These are phyloP conservation scores for Nowakowskiella sp. DNA, from an alignment of 192 early-diverging fungal genomes.

Conservation along the genomic window DNA sequence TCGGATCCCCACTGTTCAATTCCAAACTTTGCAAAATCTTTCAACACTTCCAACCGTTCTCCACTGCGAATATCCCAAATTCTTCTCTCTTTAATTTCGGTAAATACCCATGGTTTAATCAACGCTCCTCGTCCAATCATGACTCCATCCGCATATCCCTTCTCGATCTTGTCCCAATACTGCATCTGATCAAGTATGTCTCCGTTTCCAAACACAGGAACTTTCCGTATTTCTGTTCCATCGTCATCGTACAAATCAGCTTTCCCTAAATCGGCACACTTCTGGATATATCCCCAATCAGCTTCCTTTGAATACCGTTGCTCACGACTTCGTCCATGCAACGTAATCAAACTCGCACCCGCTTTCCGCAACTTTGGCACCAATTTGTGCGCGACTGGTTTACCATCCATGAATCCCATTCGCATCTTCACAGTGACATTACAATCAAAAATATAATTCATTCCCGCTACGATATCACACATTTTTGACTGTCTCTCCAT, in stretches of 20 bases:
- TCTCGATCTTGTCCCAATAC: conserved; percentile 63
- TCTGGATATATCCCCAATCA: conserved; percentile 85
- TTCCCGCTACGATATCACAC: conserved; percentile 64
- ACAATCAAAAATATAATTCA: conserved; percentile 60
- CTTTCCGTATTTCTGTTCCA: conserved; percentile 12
- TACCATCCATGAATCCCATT: conserved; percentile 59
- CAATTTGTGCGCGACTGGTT: conserved; percentile 63
- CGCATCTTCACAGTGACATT: conserved; percentile 90
- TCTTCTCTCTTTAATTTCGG: conserved; percentile 76
- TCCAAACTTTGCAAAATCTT: conserved; percentile 73
- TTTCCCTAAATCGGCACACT: conserved; percentile 30
- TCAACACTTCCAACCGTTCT: conserved; percentile 88
- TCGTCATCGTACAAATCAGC: not conserved
- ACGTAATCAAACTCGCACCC: conserved; percentile 56
- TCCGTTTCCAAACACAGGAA: conserved; percentile 56
- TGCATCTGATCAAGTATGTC: conserved; percentile 81
- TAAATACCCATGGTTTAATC: conserved; percentile 98
- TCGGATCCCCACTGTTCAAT: conserved; percentile 95
- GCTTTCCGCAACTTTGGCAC: conserved; percentile 58
- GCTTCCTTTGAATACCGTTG: conserved; percentile 87
- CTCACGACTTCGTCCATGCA: conserved; percentile 87
- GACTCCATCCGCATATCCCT: conserved; percentile 63
- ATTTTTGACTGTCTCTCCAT: conserved; percentile 59
- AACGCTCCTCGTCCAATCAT: conserved; percentile 91
- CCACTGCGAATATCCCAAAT: conserved; percentile 85